Evolutionary conservation across 495 filamentous ascomycete genomes (phyloP).

Genomic region (Thermochaetoides thermophila): DNA sequence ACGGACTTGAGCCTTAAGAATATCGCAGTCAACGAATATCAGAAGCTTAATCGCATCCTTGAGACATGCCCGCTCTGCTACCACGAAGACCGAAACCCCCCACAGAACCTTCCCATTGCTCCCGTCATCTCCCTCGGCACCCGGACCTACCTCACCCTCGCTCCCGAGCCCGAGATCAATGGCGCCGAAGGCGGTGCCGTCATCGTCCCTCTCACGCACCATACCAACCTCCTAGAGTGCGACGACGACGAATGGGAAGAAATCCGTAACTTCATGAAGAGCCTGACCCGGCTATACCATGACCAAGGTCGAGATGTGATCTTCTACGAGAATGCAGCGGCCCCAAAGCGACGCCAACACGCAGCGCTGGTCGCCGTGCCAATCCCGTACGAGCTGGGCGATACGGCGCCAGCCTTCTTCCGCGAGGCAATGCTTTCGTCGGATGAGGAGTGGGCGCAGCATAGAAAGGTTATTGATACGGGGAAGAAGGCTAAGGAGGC

Average conservation of each 20-base stretch:
- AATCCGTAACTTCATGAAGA: conserved; percentile 98
- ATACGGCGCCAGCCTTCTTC: conserved; percentile 89
- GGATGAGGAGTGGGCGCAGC: conserved; percentile 90
- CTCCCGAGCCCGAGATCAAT: conserved; percentile 77
- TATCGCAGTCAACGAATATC: conserved; percentile 72
- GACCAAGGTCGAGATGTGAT: conserved; percentile 79
- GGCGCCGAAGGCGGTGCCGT: conserved; percentile 55
- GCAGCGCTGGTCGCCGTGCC: conserved; percentile 79
- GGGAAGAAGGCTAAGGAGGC: conserved; percentile 50
- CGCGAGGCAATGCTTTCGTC: conserved; percentile 77
- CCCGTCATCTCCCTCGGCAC: conserved; percentile 84
- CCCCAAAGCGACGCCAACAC: conserved; percentile 62
- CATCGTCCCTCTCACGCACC: conserved; percentile 82
- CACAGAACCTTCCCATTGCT: conserved; percentile 48
- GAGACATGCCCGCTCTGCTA: conserved; percentile 85
- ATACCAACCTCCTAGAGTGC: conserved; percentile 82
- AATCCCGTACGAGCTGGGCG: conserved; percentile 72
- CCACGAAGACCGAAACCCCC: conserved; percentile 72
- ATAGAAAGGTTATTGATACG: conserved; percentile 87
- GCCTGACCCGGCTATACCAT: conserved; percentile 81
- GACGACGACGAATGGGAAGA: conserved; percentile 99
- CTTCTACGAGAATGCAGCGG: conserved; percentile 94
- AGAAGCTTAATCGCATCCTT: conserved; percentile 76
- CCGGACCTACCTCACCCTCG: conserved; percentile 73
- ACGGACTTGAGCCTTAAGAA: conserved; percentile 83